Base-by-base conservation (phyloP, 805 yeast species). In the Priceomyces fermenticarens region DNA sequence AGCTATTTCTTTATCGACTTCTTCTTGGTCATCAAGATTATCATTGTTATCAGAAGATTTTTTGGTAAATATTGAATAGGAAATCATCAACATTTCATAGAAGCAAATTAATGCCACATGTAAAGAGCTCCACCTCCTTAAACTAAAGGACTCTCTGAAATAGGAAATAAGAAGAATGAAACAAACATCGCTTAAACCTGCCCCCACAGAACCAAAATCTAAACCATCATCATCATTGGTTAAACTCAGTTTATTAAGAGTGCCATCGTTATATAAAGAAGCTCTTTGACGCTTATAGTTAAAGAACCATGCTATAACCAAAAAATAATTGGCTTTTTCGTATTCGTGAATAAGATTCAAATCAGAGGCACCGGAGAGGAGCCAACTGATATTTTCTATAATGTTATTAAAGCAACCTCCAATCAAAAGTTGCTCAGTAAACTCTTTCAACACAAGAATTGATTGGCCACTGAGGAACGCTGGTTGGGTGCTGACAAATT, bases 381-480 rank as follows among this genome's bases (percentile, higher is more conserved):
- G 67, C 61, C 52, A 63, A 8, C 85, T 72, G 10, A 84, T 63
- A 23, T 77, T 67, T 35, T 60, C 67, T 37, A 87, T 65, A 20
- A 89, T 60, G 12, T 80, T 79, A 51, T 87, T 86, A 61, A 86
- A 88, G 11, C 89, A 80, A 26, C 88, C 83, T 42, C 87, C 89
- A 4, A 80, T 62, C 48, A 89, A 84, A 42, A 70, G 56, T 39
- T 56, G 62, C 25, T 79, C 77, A 11, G 71, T 56, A 13, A 79
- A 73, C 53, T 85, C 83, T 3, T 48, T 43, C 4, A 62, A 57
- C 23, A 83, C 56, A 0, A 55, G 42, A 0, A 50, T 46, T 7
- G 63, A 47, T 2, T 71, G 50, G 0, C 55, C 53, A 7, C 52
- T 58, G 23, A 67, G 55, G 39, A 73, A 58, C 2, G 48, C 47